These are phyloP conservation scores for Persicaria maculosa DNA, from an alignment of 148 eudicot genomes.

Conservation along the genomic window DNA sequence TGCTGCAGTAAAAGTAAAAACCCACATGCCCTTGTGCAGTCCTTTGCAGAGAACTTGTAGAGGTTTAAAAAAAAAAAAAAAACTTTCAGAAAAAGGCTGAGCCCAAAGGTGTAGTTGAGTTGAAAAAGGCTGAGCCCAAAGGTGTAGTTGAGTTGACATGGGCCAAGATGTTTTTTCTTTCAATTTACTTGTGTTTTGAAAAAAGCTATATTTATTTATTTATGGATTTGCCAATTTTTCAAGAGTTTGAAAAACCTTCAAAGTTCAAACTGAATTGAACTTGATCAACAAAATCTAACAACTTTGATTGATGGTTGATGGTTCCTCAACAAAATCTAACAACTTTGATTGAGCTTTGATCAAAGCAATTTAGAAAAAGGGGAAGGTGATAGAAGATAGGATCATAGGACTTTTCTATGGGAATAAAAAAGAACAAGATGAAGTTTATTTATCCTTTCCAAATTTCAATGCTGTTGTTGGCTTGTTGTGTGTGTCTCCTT, in stretches of 20 bases:
- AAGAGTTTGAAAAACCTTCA: neutral
- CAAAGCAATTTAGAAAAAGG: too few relatives aligned
- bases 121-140: neutral
- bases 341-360: neutral
- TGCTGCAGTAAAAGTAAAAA: constrained; percentile 11
- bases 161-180: neutral
- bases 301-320: neutral
- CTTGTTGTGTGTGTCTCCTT: neutral
- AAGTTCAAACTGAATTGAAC: too few relatives aligned
- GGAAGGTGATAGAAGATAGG: neutral
- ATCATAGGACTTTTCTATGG: neutral
- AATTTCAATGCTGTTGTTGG: neutral
- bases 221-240: neutral
- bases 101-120: neutral
- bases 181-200: neutral
- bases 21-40: constrained; percentile 8
- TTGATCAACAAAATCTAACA: neutral
- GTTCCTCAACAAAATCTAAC: neutral
- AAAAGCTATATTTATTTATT: too few relatives aligned
- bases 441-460: neutral
- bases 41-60: constrained; percentile 5
- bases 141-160: constrained; percentile 7
- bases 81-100: neutral
- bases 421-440: neutral
- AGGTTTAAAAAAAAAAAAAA: neutral